These are phyloP conservation scores for Dendrostoma leiphaemia DNA, from an alignment of 2,329 filamentous ascomycete genomes.

Conservation along the genomic window DNA sequence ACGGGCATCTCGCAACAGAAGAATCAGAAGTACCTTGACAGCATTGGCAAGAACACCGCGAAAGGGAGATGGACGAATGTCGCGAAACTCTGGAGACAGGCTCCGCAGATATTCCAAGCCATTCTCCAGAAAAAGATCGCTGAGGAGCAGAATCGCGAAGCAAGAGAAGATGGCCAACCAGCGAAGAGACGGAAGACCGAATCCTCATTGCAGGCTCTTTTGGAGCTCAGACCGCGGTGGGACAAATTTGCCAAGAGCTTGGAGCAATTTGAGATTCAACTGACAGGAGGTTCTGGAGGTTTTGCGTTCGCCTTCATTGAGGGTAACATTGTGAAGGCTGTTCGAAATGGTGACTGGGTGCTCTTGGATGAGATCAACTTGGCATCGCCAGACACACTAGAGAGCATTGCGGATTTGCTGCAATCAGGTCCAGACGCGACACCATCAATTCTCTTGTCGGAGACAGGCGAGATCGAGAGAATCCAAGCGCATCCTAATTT, in stretches of 20 bases:
- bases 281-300: slow-evolving; percentile 67
- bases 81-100: slow-evolving; percentile 83
- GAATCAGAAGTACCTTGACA: slow-evolving; percentile 83
- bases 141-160: slow-evolving; percentile 40
- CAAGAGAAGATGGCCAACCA: slow-evolving; percentile 51
- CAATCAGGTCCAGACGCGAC: slow-evolving; percentile 66
- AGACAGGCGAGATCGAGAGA: slow-evolving; percentile 90
- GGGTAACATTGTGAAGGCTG: slow-evolving; percentile 93
- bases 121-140: slow-evolving; percentile 59
- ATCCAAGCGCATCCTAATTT: slow-evolving; percentile 90
- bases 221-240: slow-evolving; percentile 68
- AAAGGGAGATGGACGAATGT: slow-evolving; percentile 86
- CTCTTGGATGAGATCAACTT: slow-evolving; percentile 96
- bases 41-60: slow-evolving; percentile 74
- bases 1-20: slow-evolving; percentile 84
- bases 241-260: slow-evolving; percentile 72
- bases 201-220: slow-evolving; percentile 57
- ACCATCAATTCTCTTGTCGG: slow-evolving; percentile 85
- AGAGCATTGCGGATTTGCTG: slow-evolving; percentile 88
- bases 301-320: slow-evolving; percentile 97
- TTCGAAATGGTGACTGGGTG: slow-evolving; percentile 94
- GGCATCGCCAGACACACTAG: slow-evolving; percentile 89
- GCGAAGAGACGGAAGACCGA: slow-evolving; percentile 65
- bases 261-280: slow-evolving; percentile 76
- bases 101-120: slow-evolving; percentile 79